Evolutionary conservation across 1,284 basidiomycete species (phyloP).

Genomic region (Malassezia yamatoensis): DNA sequence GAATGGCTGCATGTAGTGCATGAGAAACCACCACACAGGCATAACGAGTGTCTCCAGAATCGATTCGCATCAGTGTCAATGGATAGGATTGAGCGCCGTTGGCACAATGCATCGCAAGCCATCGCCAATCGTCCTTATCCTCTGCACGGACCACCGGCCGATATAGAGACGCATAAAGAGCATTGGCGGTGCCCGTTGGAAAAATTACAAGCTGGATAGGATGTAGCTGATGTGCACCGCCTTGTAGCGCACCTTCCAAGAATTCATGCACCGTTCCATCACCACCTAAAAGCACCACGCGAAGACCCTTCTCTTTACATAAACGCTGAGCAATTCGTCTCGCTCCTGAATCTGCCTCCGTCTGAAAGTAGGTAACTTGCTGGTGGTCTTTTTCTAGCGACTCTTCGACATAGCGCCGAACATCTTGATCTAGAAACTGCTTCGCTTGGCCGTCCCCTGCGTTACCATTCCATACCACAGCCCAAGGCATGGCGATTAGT

Average conservation of each 20-base stretch:
- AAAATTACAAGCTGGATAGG: constrained; percentile 45
- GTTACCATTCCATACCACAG: constrained; percentile 8
- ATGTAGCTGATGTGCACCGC: neutral
- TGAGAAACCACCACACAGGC: constrained; percentile 52
- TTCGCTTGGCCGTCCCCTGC: constrained; percentile 2
- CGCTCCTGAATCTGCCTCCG: constrained; percentile 7
- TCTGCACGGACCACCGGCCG: neutral
- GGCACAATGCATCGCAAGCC: constrained; percentile 3
- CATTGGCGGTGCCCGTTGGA: constrained; percentile 87
- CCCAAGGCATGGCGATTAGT: constrained; percentile 3
- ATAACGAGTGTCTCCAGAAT: constrained; percentile 11
- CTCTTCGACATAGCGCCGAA: neutral
- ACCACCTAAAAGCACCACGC: constrained; percentile 40
- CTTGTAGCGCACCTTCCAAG: constrained; percentile 29
- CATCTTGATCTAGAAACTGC: neutral
- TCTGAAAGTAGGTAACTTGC: neutral
- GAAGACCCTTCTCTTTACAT: neutral
- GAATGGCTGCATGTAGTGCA: constrained; percentile 74
- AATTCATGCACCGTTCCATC: constrained; percentile 48
- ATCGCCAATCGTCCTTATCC: constrained; percentile 2
- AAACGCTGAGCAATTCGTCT: neutral
- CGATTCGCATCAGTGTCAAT: neutral
- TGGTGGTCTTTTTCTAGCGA: neutral
- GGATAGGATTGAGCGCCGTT: neutral
- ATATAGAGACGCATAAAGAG: constrained; percentile 58